phyloP scores from a whole-genome alignment of 2,329 filamentous ascomycete species.

The Acarospora socialis region DNA sequence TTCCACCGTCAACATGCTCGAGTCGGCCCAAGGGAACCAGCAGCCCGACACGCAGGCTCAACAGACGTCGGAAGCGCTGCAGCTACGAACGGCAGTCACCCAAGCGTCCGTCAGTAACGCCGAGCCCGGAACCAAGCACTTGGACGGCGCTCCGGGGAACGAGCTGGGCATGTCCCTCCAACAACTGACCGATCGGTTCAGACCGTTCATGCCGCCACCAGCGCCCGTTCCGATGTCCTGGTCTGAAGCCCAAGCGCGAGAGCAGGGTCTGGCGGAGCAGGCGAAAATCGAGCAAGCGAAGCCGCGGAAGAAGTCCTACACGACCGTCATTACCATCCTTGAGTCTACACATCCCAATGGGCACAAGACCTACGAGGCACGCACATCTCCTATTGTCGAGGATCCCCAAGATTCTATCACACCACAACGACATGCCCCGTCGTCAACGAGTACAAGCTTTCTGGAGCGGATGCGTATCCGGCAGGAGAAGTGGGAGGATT shows the following conservation, averaged over 20 bases:
- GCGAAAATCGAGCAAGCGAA: conserved; percentile 18
- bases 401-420: conserved; percentile 12
- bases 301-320: conserved; percentile 29
- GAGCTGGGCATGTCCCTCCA: conserved; percentile 53
- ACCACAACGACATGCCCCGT: conserved; percentile 17
- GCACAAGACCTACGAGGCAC: conserved; percentile 37
- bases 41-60: conserved; percentile 23
- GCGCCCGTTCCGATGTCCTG: conserved; percentile 49
- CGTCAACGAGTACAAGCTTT: conserved; percentile 29
- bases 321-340: conserved; percentile 37
- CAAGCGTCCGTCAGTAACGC: conserved; percentile 19
- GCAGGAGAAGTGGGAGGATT: conserved; percentile 45
- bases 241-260: conserved; percentile 22
- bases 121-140: conserved; percentile 21
- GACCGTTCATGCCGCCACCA: conserved; percentile 77
- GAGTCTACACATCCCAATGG: conserved; percentile 38
- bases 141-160: conserved; percentile 37
- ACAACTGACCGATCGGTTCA: conserved; percentile 53
- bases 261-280: conserved; percentile 22
- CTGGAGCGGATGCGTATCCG: conserved; percentile 56
- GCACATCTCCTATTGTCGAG: conserved; percentile 35
- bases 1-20: conserved; percentile 31
- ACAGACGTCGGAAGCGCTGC: conserved; percentile 21
- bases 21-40: conserved; percentile 20
- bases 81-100: conserved; percentile 20